A percentile compares a stretch with the other conserved stretches of the same genome.
These are phyloP conservation scores for Elsinoe australis DNA, from an alignment of 2,329 filamentous ascomycete species.

Conservation along the genomic window DNA sequence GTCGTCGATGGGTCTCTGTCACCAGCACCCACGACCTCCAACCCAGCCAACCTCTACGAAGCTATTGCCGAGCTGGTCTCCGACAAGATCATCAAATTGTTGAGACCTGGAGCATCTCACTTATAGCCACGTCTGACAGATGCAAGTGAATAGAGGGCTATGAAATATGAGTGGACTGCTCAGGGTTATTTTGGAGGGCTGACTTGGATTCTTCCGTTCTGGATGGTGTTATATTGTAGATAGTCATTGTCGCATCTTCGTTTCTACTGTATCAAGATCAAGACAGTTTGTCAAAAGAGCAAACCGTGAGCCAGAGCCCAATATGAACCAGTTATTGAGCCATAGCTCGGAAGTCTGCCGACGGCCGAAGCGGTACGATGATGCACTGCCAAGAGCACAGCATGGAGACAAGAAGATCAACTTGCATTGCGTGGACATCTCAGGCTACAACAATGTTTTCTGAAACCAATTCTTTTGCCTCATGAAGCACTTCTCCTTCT, in stretches of 20 bases:
- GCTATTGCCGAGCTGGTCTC: slow-evolving; percentile 8
- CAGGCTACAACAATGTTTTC: slow-evolving; percentile 12
- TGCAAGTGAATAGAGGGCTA: too few species aligned
- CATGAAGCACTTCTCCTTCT: neutral
- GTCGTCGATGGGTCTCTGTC: slow-evolving; percentile 19
- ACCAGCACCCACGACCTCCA: slow-evolving; percentile 18
- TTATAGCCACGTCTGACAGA: too few species aligned
- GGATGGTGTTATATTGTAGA: too few species aligned
- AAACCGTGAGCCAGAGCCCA: too few species aligned
- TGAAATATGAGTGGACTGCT: too few species aligned
- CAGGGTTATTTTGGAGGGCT: too few species aligned
- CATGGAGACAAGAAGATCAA: neutral
- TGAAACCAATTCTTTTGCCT: neutral
- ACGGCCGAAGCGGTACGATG: neutral
- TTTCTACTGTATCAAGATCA: too few species aligned
- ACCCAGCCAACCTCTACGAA: slow-evolving; percentile 11
- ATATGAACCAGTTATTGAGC: too few species aligned
- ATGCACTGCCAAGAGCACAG: neutral
- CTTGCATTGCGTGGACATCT: slow-evolving; percentile 15
- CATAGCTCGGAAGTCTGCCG: too few species aligned
- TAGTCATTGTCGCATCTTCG: too few species aligned
- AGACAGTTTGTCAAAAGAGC: too few species aligned
- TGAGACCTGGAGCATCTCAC: neutral
- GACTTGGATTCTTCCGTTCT: too few species aligned
- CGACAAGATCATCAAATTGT: slow-evolving; percentile 4